phyloP scores from a whole-genome alignment of 495 filamentous ascomycete species.

The Daldinia concentrica region DNA sequence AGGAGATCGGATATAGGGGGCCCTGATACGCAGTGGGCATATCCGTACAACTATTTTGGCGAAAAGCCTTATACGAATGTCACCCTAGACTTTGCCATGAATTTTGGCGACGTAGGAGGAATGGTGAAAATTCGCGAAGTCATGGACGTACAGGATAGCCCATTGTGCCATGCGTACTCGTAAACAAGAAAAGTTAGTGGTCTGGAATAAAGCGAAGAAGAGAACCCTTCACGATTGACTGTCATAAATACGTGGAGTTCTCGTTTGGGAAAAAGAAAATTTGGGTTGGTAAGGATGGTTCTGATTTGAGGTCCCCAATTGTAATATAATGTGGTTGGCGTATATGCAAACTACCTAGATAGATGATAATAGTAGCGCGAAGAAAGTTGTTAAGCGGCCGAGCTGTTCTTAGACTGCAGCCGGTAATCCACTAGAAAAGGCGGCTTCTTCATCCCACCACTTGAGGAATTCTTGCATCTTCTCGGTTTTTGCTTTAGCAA shows the following conservation, averaged over 20 bases:
- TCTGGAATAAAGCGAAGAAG: background rate
- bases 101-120: conserved; percentile 34
- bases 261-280: background rate
- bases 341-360: background rate
- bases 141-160: conserved; percentile 52
- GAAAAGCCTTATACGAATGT: conserved; percentile 47
- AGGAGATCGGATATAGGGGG: conserved; percentile 49
- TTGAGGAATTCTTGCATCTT: conserved; percentile 68
- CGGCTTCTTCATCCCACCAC: conserved; percentile 78
- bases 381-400: background rate
- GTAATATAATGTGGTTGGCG: background rate
- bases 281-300: background rate
- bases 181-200: background rate
- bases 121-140: conserved; percentile 46
- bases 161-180: conserved; percentile 51
- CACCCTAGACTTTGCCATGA: conserved; percentile 49
- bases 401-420: too few relatives aligned
- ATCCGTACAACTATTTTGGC: conserved; percentile 48
- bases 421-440: conserved; percentile 24
- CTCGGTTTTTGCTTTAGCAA: conserved; percentile 72
- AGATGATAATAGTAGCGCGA: background rate
- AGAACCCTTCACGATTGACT: background rate
- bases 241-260: background rate
- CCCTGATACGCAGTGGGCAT: conserved; percentile 46
- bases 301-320: background rate